phyloP scores from a whole-genome alignment of 148 eudicot species.

The Bassia scoparia region DNA sequence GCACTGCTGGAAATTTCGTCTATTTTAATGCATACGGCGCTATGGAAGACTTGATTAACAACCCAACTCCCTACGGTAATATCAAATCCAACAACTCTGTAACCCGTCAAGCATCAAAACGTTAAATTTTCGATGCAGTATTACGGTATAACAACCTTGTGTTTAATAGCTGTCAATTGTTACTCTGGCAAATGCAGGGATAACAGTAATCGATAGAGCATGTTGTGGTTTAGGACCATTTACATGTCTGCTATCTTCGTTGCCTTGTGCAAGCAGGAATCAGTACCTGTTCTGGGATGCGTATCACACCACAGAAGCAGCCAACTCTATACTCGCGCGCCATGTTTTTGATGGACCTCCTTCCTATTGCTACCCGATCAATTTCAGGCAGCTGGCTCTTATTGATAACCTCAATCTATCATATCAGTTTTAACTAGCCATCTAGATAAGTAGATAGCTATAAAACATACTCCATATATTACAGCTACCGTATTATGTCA shows the following conservation, averaged over 20 bases:
- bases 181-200: slow-evolving; percentile 43
- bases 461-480: too few relatives aligned
- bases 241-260: slow-evolving; percentile 50
- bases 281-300: slow-evolving; percentile 87
- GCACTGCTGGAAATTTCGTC: slow-evolving; percentile 68
- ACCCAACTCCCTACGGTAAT: slow-evolving; percentile 55
- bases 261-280: slow-evolving; percentile 59
- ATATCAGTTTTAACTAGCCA: not conserved
- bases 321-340: slow-evolving; percentile 60
- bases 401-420: slow-evolving; percentile 18
- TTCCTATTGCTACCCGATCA: slow-evolving; percentile 63
- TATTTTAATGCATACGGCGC: slow-evolving; percentile 62
- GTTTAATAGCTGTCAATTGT: not conserved
- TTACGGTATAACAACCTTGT: too few relatives aligned
- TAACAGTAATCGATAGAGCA: slow-evolving; percentile 59
- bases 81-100: too few relatives aligned
- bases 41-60: slow-evolving; percentile 69
- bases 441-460: too few relatives aligned
- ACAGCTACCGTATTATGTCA: too few relatives aligned
- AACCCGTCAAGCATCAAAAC: too few relatives aligned
- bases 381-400: slow-evolving; percentile 68
- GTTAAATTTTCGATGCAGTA: too few relatives aligned
- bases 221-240: slow-evolving; percentile 75
- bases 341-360: slow-evolving; percentile 67
- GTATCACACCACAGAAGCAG: slow-evolving; percentile 74